phyloP scores from a whole-genome alignment of 495 filamentous ascomycete species.

The Collariella sp. region DNA sequence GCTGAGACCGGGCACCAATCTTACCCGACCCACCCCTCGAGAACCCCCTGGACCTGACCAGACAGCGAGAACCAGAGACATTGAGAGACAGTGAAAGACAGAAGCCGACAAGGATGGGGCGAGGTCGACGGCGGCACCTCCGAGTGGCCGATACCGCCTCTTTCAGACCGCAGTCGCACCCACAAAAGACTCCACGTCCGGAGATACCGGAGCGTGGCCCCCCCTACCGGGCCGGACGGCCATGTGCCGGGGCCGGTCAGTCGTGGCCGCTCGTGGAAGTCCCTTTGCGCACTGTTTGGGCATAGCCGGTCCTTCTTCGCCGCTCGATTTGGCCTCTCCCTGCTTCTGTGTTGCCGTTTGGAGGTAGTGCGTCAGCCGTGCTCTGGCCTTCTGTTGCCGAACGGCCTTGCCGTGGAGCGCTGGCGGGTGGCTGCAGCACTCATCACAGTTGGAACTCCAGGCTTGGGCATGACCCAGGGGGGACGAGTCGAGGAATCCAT shows the following conservation, averaged over 20 bases:
- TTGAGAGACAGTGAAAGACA: background rate
- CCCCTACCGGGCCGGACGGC: background rate
- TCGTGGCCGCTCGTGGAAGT: background rate
- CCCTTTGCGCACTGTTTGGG: background rate
- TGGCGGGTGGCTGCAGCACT: slow-evolving; percentile 17
- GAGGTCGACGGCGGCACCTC: background rate
- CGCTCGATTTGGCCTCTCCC: slow-evolving; percentile 3
- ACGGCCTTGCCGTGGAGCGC: slow-evolving; percentile 3
- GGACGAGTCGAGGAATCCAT: slow-evolving; percentile 27
- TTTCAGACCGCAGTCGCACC: background rate
- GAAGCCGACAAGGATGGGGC: background rate
- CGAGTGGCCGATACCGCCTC: background rate
- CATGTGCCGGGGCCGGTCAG: background rate
- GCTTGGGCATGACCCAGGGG: slow-evolving; percentile 12
- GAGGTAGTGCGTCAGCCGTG: background rate
- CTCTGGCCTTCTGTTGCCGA: slow-evolving; percentile 4
- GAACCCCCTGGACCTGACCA: background rate
- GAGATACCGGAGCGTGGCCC: background rate
- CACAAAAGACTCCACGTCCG: background rate
- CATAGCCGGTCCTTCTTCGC: background rate
- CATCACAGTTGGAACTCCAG: slow-evolving; percentile 17
- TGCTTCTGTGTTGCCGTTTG: slow-evolving; percentile 11
- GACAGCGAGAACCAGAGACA: background rate
- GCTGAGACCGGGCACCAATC: background rate
- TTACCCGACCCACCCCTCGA: background rate